Evolutionary conservation across 192 early-diverging fungal species (phyloP).

Genomic region (Coemansia sp.): DNA sequence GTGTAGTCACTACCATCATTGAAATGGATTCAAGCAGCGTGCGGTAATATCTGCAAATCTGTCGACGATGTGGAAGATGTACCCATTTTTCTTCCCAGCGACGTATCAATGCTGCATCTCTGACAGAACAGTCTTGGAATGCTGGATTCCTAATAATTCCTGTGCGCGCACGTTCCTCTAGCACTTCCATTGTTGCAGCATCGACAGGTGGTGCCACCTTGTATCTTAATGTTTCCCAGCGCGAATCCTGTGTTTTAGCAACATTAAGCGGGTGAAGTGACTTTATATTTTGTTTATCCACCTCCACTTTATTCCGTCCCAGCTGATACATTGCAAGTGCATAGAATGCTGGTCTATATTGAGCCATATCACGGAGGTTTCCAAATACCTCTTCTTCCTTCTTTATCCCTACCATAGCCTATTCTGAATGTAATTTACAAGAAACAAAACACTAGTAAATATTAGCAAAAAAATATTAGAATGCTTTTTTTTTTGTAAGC

Average conservation of each 20-base stretch:
- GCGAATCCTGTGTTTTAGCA: constrained; percentile 42
- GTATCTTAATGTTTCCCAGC: constrained; percentile 25
- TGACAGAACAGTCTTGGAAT: not conserved
- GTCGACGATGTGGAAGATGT: constrained; percentile 21
- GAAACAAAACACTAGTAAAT: not conserved
- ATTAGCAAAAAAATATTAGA: too few relatives aligned
- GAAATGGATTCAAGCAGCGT: constrained; percentile 19
- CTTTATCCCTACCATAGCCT: constrained; percentile 29
- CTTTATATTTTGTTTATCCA: constrained; percentile 18
- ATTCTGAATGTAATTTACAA: not conserved
- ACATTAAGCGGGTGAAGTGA: constrained; percentile 40
- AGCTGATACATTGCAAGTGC: constrained; percentile 36
- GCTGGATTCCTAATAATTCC: constrained; percentile 11
- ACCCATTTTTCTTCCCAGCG: constrained; percentile 40
- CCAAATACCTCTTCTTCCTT: constrained; percentile 39
- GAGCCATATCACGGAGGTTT: constrained; percentile 16
- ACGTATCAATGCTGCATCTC: constrained; percentile 3
- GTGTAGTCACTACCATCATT: constrained; percentile 15
- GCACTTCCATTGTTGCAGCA: constrained; percentile 17
- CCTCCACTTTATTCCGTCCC: constrained; percentile 20
- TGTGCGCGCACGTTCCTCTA: constrained; percentile 31
- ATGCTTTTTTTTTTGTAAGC: too few relatives aligned
- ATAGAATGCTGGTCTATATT: constrained; percentile 44
- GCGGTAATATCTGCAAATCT: constrained; percentile 34
- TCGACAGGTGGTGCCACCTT: constrained; percentile 30